Conservation (phyloP, 2,329 filamentous ascomycete species). For the Cladosporium sp. region DNA sequence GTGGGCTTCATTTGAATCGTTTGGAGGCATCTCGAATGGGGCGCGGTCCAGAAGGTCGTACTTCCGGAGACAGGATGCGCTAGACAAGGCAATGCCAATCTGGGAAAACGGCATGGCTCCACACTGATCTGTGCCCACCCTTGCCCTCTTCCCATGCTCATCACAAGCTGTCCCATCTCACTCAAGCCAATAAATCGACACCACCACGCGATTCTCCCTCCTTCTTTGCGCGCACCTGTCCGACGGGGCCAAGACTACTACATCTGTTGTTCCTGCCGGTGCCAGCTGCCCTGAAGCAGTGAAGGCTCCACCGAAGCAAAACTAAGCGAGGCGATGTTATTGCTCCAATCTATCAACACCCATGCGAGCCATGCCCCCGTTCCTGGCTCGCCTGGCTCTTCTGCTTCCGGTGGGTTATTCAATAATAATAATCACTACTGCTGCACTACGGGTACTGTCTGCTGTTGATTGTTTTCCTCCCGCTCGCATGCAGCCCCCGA, state of each 20-base stretch:
- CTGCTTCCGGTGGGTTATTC: background rate
- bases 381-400: too few species aligned
- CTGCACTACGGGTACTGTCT: background rate
- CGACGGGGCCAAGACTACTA: background rate
- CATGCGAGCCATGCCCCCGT: too few species aligned
- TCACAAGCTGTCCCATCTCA: constrained; percentile 4
- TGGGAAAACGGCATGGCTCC: too few species aligned
- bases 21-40: too few species aligned
- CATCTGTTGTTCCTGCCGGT: background rate
- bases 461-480: too few species aligned
- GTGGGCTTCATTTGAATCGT: constrained; percentile 8
- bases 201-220: background rate
- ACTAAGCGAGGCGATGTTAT: too few species aligned
- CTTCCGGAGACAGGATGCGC: background rate
- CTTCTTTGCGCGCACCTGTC: too few species aligned
- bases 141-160: background rate
- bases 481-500: constrained; percentile 3
- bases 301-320: too few species aligned
- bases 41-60: constrained; percentile 6
- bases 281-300: constrained; percentile 6
- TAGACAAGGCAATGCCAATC: background rate
- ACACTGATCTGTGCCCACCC: too few species aligned
- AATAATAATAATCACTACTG: background rate
- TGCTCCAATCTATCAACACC: too few species aligned
- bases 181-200: constrained; percentile 5